Evolutionary conservation across 192 early-diverging fungal species (phyloP), one percentile per base, ranked within the genome.

Genomic region (Coemansia sp.): DNA sequence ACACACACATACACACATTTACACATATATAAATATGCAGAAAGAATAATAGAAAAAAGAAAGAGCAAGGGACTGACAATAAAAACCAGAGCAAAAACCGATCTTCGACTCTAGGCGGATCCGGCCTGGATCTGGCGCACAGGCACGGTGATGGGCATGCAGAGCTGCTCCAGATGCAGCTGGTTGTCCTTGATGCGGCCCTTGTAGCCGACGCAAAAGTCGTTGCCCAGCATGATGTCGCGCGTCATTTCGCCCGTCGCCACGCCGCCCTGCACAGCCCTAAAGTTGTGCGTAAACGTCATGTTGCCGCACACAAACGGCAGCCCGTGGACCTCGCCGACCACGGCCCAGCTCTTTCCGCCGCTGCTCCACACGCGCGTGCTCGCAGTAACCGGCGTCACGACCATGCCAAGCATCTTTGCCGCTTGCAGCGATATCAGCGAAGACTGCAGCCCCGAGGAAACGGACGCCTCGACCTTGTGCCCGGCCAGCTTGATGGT

Each of bases 271-370:
- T 69, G 69, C 8, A 78, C 69, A 16, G 72, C 69, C 60, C 66
- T 64, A 62, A 78, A 78, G 63, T 30, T 71, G 52, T 78, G 75
- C 4, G 75, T 72, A 56, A 78, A 78, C 13, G 75, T 58, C 66
- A 72, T 71, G 46, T 78, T 78, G 48, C 75, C 75, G 60, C 75
- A 78, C 6, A 71, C 75, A 69, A 78, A 78, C 60, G 75, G 75
- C 69, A 78, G 24, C 23, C 58, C 69, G 1, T 48, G 45, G 30
- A 78, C 69, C 52, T 78, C 65, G 56, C 75, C 75, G 23, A 69
- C 60, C 8, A 72, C 60, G 0, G 62, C 58, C 75, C 75, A 78
- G 69, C 69, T 78, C 42, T 64, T 69, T 1, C 69, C 75, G 56
- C 59, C 51, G 54, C 60, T 67, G 64, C 58, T 65, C 75, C 75